A percentile compares a stretch with the other conserved stretches of the same genome.
Evolutionary conservation across 1,284 basidiomycete species (phyloP).

Genomic region (Tilletia indica): DNA sequence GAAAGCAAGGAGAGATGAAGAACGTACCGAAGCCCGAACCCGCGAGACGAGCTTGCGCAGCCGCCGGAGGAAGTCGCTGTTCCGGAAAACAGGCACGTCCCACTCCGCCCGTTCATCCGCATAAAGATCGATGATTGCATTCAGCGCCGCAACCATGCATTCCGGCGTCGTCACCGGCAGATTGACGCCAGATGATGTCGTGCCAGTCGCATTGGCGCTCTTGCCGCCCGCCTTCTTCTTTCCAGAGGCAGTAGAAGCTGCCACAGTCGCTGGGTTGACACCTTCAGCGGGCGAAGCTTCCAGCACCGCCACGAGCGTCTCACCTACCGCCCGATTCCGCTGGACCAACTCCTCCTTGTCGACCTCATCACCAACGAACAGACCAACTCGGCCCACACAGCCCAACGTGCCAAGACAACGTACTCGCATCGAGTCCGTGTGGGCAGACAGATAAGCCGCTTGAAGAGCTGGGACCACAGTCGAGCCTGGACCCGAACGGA

Average conservation of each 20-base stretch:
- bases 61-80: slow-evolving; percentile 62
- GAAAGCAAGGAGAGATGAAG: not conserved
- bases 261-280: too few species aligned
- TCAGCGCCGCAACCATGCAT: slow-evolving; percentile 73
- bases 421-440: slow-evolving; percentile 37
- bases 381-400: slow-evolving; percentile 30
- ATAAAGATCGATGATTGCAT: slow-evolving; percentile 88
- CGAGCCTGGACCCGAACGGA: slow-evolving; percentile 2
- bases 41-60: slow-evolving; percentile 59
- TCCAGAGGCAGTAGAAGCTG: not conserved
- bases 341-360: slow-evolving; percentile 7
- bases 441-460: slow-evolving; percentile 33
- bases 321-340: slow-evolving; percentile 29
- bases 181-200: not conserved
- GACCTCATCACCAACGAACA: not conserved
- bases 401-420: slow-evolving; percentile 40
- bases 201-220: not conserved
- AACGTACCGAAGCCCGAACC: slow-evolving; percentile 56
- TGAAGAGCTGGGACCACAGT: slow-evolving; percentile 32
- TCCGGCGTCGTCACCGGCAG: slow-evolving; percentile 62
- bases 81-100: slow-evolving; percentile 74
- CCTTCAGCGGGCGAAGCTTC: slow-evolving; percentile 27
- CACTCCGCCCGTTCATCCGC: slow-evolving; percentile 82
- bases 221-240: slow-evolving; percentile 2
- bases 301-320: slow-evolving; percentile 32